phyloP scores from a whole-genome alignment of 345 rosid species.

The Lepidium aucheri region DNA sequence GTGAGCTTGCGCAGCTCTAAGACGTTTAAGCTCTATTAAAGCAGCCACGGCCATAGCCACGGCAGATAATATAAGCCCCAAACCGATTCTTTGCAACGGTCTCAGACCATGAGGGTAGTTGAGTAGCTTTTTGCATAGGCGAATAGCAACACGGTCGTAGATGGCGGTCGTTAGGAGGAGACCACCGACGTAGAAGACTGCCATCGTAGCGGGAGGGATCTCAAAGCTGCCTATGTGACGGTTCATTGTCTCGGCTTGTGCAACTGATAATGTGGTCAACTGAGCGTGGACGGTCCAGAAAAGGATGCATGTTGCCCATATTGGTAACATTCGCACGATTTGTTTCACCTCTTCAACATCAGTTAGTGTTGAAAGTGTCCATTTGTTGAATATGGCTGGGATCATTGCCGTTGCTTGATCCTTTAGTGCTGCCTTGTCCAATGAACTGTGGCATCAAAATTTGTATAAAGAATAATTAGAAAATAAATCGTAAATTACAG shows the following conservation, averaged over 20 bases:
- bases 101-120: conserved; percentile 71
- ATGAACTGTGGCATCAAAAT: conserved; percentile 43
- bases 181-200: conserved; percentile 77
- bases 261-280: conserved; percentile 85
- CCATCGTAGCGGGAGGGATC: conserved; percentile 70
- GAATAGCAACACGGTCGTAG: conserved; percentile 60
- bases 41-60: conserved; percentile 72
- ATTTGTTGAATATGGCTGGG: conserved; percentile 37
- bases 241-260: conserved; percentile 87
- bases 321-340: conserved; percentile 78
- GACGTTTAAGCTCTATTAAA: conserved; percentile 55
- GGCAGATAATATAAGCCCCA: conserved; percentile 52
- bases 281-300: conserved; percentile 99
- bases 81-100: conserved; percentile 74
- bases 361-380: conserved; percentile 74
- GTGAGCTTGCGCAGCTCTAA: conserved; percentile 34
- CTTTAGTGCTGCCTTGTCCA: conserved; percentile 81
- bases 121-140: conserved; percentile 40
- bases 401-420: conserved; percentile 24
- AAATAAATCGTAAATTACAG: not conserved
- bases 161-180: conserved; percentile 77
- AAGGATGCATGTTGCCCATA: conserved; percentile 83
- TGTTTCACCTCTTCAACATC: conserved; percentile 94
- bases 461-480: not conserved
- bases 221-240: conserved; percentile 79